Percentiles rank a stretch among this genome's conserved stretches.
phyloP scores from a whole-genome alignment of 2,329 filamentous ascomycete genomes.

The Pestalotiopsis fici region DNA sequence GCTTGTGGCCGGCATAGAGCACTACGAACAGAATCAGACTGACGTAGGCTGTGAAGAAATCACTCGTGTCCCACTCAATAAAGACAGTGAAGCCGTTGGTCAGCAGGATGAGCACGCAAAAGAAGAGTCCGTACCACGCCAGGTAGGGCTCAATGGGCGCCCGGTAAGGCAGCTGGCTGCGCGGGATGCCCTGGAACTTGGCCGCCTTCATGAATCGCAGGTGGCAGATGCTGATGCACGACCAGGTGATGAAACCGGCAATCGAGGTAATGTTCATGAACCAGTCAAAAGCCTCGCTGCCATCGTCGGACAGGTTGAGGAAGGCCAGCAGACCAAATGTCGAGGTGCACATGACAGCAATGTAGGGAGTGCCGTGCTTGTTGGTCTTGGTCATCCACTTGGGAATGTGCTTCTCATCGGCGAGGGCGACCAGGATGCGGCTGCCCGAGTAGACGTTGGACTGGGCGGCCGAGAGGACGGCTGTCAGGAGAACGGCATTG shows the following conservation, averaged over 20 bases:
- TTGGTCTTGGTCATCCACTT: constrained; percentile 60
- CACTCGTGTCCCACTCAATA: constrained; percentile 59
- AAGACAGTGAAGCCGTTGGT: constrained; percentile 72
- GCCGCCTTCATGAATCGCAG: constrained; percentile 66
- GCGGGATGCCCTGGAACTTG: constrained; percentile 55
- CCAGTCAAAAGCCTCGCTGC: constrained; percentile 69
- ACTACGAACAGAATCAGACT: constrained; percentile 65
- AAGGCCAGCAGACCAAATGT: constrained; percentile 66
- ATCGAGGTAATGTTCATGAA: constrained; percentile 71
- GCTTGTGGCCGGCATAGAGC: constrained; percentile 63
- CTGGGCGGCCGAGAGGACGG: constrained; percentile 77
- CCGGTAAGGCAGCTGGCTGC: constrained; percentile 59
- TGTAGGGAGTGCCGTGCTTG: constrained; percentile 62
- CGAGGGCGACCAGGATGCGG: constrained; percentile 67
- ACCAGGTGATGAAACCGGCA: constrained; percentile 71
- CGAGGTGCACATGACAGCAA: constrained; percentile 57
- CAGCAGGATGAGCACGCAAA: constrained; percentile 63
- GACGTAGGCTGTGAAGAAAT: constrained; percentile 67
- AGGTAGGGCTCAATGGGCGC: constrained; percentile 65
- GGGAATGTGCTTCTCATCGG: constrained; percentile 65
- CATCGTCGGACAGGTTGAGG: constrained; percentile 62
- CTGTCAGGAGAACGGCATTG: constrained; percentile 77
- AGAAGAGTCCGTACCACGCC: constrained; percentile 66
- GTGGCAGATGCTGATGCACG: constrained; percentile 65
- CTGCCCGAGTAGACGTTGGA: constrained; percentile 75